Conservation (phyloP, 441 rosid genomes). For the Corymbia citriodora region DNA sequence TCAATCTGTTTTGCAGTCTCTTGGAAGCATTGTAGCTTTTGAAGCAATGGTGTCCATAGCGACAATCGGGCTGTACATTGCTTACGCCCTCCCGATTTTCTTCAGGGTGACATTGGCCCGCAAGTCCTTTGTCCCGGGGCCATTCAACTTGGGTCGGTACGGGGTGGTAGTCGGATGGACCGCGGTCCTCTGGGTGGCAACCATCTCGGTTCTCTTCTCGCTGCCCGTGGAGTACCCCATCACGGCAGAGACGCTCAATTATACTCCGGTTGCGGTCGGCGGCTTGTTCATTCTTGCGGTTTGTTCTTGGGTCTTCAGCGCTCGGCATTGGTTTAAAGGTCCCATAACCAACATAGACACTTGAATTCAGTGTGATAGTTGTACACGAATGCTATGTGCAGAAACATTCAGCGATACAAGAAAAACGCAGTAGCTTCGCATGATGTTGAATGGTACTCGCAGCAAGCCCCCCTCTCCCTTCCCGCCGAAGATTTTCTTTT, state of each 20-base stretch:
- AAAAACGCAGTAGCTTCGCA: neutral
- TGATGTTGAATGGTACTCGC: neutral
- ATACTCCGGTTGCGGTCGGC: conserved; percentile 90
- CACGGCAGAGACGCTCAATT: conserved; percentile 76
- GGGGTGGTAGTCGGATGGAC: conserved; percentile 73
- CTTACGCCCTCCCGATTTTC: conserved; percentile 85
- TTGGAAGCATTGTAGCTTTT: conserved; percentile 86
- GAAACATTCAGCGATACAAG: neutral
- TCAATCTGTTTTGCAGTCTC: conserved; percentile 49
- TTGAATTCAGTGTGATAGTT: neutral
- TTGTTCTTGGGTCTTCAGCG: conserved; percentile 67
- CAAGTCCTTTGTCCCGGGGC: conserved; percentile 66
- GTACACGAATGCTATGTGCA: neutral
- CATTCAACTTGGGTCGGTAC: conserved; percentile 73
- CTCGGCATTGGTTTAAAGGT: conserved; percentile 86
- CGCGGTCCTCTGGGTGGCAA: conserved; percentile 84
- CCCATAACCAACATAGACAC: conserved; percentile 57
- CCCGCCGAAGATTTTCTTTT: neutral
- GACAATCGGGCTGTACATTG: conserved; percentile 91
- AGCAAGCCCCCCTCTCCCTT: neutral
- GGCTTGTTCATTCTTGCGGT: conserved; percentile 56
- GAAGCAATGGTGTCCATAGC: conserved; percentile 98
- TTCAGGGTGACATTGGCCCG: conserved; percentile 80
- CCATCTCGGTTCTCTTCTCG: conserved; percentile 86
- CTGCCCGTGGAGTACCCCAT: conserved; percentile 88